A percentile compares a stretch with the other conserved stretches of the same genome.
Conservation (phyloP, 495 filamentous ascomycete species). For the Hypoxylon fuscum region DNA sequence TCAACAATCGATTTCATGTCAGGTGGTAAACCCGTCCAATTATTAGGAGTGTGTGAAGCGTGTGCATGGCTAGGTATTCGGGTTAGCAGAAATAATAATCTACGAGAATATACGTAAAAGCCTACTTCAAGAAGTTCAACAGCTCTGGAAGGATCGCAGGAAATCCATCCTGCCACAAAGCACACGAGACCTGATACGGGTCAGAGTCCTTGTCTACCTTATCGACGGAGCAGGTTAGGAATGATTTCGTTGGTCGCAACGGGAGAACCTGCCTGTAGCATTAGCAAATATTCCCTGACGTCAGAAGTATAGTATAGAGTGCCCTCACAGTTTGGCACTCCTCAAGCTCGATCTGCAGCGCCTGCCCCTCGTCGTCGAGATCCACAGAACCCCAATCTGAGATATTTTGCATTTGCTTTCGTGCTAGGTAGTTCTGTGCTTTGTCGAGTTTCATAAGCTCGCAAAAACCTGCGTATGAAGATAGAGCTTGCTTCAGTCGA, state of each 20-base stretch:
- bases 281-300: conserved; percentile 13
- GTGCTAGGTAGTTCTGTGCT: conserved; percentile 79
- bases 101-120: not conserved
- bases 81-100: conserved; percentile 34
- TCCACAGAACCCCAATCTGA: conserved; percentile 81
- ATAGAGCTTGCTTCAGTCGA: conserved; percentile 70
- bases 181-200: conserved; percentile 73
- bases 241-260: conserved; percentile 84
- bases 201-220: conserved; percentile 76
- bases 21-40: conserved; percentile 80
- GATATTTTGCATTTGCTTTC: conserved; percentile 75
- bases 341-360: conserved; percentile 77
- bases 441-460: conserved; percentile 78
- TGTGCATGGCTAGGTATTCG: conserved; percentile 77
- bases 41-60: conserved; percentile 87
- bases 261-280: conserved; percentile 67
- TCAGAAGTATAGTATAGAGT: conserved; percentile 3
- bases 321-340: conserved; percentile 71
- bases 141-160: conserved; percentile 86
- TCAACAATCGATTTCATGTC: conserved; percentile 82
- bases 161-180: conserved; percentile 84
- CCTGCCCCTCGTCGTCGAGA: conserved; percentile 81
- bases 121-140: conserved; percentile 82
- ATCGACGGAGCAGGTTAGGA: conserved; percentile 89
- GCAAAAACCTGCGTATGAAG: conserved; percentile 83